Percentiles rank a stretch among this genome's conserved stretches.
phyloP scores from a whole-genome alignment of 1,284 basidiomycete species.

The Lentinus polychrous region DNA sequence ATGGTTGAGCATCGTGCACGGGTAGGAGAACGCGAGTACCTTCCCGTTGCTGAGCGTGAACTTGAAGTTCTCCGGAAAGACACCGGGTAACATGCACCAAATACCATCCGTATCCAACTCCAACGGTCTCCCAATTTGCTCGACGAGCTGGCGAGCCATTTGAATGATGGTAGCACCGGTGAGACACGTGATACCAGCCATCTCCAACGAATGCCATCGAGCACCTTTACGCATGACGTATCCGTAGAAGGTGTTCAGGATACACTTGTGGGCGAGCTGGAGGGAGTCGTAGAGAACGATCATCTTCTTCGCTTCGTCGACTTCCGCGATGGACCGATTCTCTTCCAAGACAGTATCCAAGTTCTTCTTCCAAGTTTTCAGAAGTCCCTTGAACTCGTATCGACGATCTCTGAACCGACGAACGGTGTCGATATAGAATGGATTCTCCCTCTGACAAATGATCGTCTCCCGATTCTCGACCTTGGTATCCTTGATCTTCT shows the following conservation, averaged over 20 bases:
- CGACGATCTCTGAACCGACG: constrained; percentile 95
- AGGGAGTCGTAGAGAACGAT: constrained; percentile 99
- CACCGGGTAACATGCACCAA: constrained; percentile 99
- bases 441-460: constrained; percentile 97
- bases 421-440: constrained; percentile 99
- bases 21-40: constrained; percentile 89
- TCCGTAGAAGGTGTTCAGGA: constrained; percentile 99
- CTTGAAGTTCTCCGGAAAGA: constrained; percentile 97
- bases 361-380: constrained; percentile 99
- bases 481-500: constrained; percentile 98
- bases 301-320: constrained; percentile 99
- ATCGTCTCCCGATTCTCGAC: constrained; percentile 93
- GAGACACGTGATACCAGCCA: constrained; percentile 99
- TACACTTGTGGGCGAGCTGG: constrained; percentile 99
- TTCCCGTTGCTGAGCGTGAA: constrained; percentile 91
- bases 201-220: constrained; percentile 99
- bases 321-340: constrained; percentile 72
- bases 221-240: constrained; percentile 99
- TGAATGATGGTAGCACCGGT: constrained; percentile 99
- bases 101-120: constrained; percentile 99
- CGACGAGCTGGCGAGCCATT: constrained; percentile 97
- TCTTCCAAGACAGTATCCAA: constrained; percentile 71
- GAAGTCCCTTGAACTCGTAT: constrained; percentile 98
- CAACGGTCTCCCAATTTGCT: constrained; percentile 94
- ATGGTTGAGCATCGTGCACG: constrained; percentile 99